Percentiles rank a stretch among this genome's conserved stretches.
Conservation (phyloP, 768 basidiomycete genomes). For the Candolleomyces aberdarensis region DNA sequence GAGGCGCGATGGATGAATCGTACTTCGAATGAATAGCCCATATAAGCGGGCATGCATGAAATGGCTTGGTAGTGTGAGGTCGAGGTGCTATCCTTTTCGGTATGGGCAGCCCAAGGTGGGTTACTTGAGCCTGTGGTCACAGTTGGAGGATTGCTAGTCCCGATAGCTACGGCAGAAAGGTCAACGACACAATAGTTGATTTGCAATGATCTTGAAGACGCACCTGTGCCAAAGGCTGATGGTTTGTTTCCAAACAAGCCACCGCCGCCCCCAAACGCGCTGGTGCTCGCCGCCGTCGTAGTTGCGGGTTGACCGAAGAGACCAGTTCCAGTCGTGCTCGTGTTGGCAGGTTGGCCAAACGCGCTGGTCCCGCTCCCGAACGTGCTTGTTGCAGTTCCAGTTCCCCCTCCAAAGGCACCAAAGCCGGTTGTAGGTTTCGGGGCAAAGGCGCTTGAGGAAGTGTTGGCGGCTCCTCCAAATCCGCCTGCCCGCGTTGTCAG, state of each 20-base stretch:
- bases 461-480: conserved; percentile 27
- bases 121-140: conserved; percentile 70
- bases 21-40: conserved; percentile 76
- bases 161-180: not conserved
- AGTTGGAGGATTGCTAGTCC: conserved; percentile 2
- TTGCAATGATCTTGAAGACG: conserved; percentile 11
- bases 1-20: conserved; percentile 17
- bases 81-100: conserved; percentile 61
- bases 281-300: conserved; percentile 35
- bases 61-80: conserved; percentile 80
- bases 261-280: conserved; percentile 29
- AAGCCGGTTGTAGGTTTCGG: conserved; percentile 73
- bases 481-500: conserved; percentile 24
- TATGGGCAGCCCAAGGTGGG: conserved; percentile 55
- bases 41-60: conserved; percentile 74
- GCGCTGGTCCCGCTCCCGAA: conserved; percentile 42
- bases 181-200: not conserved
- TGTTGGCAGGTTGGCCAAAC: conserved; percentile 47
- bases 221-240: conserved; percentile 40
- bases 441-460: conserved; percentile 52
- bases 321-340: conserved; percentile 4
- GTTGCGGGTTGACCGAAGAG: conserved; percentile 22
- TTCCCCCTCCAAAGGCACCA: conserved; percentile 71
- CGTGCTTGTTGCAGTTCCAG: conserved; percentile 26
- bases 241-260: conserved; percentile 26